A percentile compares a stretch with the other conserved stretches of the same genome.
Conservation (phyloP, 208 protist genomes). For the Crithidia expoeki region DNA sequence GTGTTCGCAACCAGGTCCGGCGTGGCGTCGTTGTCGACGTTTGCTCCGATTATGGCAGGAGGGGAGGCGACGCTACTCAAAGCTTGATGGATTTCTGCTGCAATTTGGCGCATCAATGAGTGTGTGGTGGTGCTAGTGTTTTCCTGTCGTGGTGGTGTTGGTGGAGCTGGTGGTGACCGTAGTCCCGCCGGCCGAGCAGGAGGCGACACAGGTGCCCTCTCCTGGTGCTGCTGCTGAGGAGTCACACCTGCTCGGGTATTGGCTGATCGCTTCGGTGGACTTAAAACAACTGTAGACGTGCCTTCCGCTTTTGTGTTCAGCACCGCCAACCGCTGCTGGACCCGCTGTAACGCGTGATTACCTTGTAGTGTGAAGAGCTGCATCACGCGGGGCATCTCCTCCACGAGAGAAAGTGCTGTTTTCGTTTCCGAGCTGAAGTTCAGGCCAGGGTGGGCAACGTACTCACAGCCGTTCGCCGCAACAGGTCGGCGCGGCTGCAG, state of each 20-base stretch:
- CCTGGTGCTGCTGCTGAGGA: too few relatives aligned
- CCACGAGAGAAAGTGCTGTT: constrained; percentile 17
- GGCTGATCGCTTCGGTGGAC: not conserved
- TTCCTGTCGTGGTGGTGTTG: not conserved
- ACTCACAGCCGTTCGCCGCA: constrained; percentile 20
- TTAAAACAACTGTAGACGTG: not conserved
- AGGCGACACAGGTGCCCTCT: constrained; percentile 4
- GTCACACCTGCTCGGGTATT: not conserved
- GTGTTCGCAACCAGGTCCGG: not conserved
- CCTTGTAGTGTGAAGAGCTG: constrained; percentile 32
- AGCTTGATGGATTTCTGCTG: not conserved
- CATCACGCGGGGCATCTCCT: constrained; percentile 26
- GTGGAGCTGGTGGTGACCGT: not conserved
- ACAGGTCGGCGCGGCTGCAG: constrained; percentile 27
- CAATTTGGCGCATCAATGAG: not conserved
- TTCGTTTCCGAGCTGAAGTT: not conserved
- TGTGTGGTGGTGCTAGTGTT: not conserved
- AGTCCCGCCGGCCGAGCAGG: not conserved
- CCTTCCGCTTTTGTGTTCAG: not conserved
- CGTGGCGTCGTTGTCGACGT: not conserved
- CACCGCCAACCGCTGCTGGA: constrained; percentile 4
- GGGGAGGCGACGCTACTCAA: not conserved
- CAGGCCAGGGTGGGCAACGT: constrained; percentile 15
- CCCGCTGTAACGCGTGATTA: constrained; percentile 6
- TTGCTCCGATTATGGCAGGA: too few relatives aligned